Base-by-base conservation (phyloP, 2,329 filamentous ascomycete species). In the Alternaria triticina region DNA sequence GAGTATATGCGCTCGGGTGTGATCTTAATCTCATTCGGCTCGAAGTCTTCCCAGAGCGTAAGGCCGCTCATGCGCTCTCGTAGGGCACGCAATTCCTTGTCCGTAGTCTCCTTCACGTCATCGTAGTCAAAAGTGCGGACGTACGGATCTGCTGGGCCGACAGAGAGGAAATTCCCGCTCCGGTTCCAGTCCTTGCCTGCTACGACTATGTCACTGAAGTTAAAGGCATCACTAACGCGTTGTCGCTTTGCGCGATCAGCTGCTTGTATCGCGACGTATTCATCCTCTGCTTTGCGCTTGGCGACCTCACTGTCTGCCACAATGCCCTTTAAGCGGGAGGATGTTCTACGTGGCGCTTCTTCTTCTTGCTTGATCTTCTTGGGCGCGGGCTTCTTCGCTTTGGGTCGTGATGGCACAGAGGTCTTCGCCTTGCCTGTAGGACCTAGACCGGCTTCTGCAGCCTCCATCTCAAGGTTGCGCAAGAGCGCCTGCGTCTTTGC, bases 111-210 rank as follows among this genome's bases (percentile, higher is more conserved):
- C 64, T 90, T 89, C 5, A 96, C 86, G 78, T 97, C 92, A 1
- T 94, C 89, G n/a, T 91, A 89, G 0, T 88, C 90, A 74, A 98
- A 98, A 0, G 95, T 98, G 20, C 93, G 85, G 57, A 93, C 86
- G 51, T 95, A 93, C 0, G 94, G 93, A 68, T 91, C 89, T 0
- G 94, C 93, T 20, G 87, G 86, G 86, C 92, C 74, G 86, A 87
- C 87, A 1, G 86, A 85, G 5, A 93, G 79, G 54, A 93, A 89
- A 20, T 89, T 89, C 15, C 90, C 84, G 11, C 87, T 89, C 25
- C 84, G 86, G 50, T 91, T 87, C 86, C 90, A 96, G 68, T 90
- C 90, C 75, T 91, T 90, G 0, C 94, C 94, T 36, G 91, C 91
- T 2, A 97, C 90, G 6, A 91, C 84, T 63, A 97, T 91, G 72